These are phyloP conservation scores for Pisolithus sp. DNA, from an alignment of 768 basidiomycete genomes.

Conservation along the genomic window DNA sequence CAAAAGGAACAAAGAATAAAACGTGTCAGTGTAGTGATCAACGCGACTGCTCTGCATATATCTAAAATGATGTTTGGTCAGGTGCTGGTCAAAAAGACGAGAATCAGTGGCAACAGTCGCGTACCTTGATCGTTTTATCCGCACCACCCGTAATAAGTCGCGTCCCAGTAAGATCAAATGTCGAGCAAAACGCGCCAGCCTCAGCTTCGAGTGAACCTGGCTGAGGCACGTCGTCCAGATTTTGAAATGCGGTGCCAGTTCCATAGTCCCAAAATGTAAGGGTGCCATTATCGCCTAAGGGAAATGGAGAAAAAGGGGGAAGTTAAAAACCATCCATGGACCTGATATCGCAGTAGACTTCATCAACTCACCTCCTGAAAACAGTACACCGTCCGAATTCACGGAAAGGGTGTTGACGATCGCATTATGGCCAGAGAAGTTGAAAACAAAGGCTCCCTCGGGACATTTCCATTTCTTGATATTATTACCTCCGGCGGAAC, in stretches of 20 bases:
- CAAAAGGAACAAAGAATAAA: neutral
- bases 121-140: slow-evolving; percentile 97
- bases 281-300: slow-evolving; percentile 82
- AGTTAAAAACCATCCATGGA: neutral
- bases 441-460: slow-evolving; percentile 92
- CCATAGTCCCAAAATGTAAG: slow-evolving; percentile 92
- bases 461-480: slow-evolving; percentile 99
- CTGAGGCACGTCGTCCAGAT: slow-evolving; percentile 88
- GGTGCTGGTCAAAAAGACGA: neutral
- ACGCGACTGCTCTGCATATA: slow-evolving; percentile 69
- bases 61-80: slow-evolving; percentile 23
- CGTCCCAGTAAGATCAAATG: slow-evolving; percentile 94
- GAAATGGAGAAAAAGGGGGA: neutral
- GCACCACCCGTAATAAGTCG: slow-evolving; percentile 93
- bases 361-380: slow-evolving; percentile 78
- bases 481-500: slow-evolving; percentile 97
- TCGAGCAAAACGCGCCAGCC: slow-evolving; percentile 93
- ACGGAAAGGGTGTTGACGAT: slow-evolving; percentile 96
- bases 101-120: slow-evolving; percentile 14
- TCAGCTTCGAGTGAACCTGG: slow-evolving; percentile 98
- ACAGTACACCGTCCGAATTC: slow-evolving; percentile 94
- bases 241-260: slow-evolving; percentile 93
- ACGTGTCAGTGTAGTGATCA: slow-evolving; percentile 15
- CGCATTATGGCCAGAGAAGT: slow-evolving; percentile 93
- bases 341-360: neutral